phyloP scores from a whole-genome alignment of 352 stramenopile genomes.

The Pythium folliculosum region DNA sequence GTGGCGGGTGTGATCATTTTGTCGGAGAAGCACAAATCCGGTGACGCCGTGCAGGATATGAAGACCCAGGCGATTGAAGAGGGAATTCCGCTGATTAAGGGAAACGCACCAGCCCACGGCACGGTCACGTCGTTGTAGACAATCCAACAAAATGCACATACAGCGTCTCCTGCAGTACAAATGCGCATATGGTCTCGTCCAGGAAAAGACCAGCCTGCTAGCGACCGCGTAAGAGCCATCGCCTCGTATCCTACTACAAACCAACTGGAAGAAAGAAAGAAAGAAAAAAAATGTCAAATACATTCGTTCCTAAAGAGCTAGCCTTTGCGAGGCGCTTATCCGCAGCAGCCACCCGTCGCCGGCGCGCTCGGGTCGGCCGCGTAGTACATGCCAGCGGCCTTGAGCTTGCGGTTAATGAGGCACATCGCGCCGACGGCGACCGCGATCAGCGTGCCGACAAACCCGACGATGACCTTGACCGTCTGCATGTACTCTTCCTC shows the following conservation, averaged over 20 bases:
- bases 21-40: conserved; percentile 79
- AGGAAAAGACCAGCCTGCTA: too few relatives aligned
- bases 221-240: too few relatives aligned
- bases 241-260: not conserved
- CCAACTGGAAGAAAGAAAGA: conserved; percentile 12
- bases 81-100: conserved; percentile 33
- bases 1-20: conserved; percentile 79
- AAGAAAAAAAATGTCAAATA: not conserved
- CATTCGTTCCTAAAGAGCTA: conserved; percentile 18
- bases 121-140: conserved; percentile 32
- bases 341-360: conserved; percentile 48
- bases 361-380: conserved; percentile 54
- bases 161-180: not conserved
- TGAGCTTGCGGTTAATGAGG: conserved; percentile 86
- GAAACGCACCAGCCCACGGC: conserved; percentile 21
- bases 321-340: conserved; percentile 6
- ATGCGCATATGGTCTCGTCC: not conserved
- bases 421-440: conserved; percentile 56
- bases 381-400: conserved; percentile 80
- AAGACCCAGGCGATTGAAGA: conserved; percentile 19
- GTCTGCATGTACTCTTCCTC: conserved; percentile 69
- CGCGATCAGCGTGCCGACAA: conserved; percentile 66
- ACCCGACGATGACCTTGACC: conserved; percentile 67
- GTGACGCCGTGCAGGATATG: conserved; percentile 39
- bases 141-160: not conserved